A percentile compares a stretch with the other conserved stretches of the same genome.
Evolutionary conservation across 1,139 yeast genomes (phyloP).

Genomic region (Hyphopichia buzzinii): DNA sequence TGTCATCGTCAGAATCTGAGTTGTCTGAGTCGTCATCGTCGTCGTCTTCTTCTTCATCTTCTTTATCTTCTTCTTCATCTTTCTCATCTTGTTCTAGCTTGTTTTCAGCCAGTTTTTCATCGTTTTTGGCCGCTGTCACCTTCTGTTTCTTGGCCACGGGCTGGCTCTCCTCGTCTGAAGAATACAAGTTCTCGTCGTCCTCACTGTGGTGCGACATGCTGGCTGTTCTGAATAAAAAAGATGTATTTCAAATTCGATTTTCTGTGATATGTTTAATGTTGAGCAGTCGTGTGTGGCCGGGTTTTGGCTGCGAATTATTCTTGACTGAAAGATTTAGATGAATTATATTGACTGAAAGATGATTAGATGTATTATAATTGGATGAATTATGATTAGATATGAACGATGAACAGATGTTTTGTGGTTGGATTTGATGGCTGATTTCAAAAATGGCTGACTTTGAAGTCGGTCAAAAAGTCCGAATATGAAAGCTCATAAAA

Average conservation of each 20-base stretch:
- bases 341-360: no score
- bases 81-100: conserved; percentile 9
- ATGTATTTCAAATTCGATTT: not conserved
- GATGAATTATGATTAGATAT: no score
- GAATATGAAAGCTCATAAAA: no score
- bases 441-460: no score
- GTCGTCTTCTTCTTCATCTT: conserved; percentile 31
- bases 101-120: not conserved
- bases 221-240: not conserved
- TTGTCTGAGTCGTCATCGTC: conserved; percentile 34
- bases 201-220: conserved; percentile 4
- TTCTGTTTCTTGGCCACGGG: conserved; percentile 5
- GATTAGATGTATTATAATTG: no score
- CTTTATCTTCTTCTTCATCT: conserved; percentile 22
- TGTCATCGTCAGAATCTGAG: conserved; percentile 48
- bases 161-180: conserved; percentile 5
- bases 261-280: no score
- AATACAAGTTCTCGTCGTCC: conserved; percentile 5
- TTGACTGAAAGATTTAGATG: no score
- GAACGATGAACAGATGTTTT: no score
- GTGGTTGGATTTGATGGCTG: no score
- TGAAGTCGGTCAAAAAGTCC: no score
- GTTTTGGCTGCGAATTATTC: no score
- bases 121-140: not conserved
- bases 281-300: no score